Base-by-base conservation (phyloP, 192 early-diverging fungal species). In the Gryganskiella cystojenkinii region DNA sequence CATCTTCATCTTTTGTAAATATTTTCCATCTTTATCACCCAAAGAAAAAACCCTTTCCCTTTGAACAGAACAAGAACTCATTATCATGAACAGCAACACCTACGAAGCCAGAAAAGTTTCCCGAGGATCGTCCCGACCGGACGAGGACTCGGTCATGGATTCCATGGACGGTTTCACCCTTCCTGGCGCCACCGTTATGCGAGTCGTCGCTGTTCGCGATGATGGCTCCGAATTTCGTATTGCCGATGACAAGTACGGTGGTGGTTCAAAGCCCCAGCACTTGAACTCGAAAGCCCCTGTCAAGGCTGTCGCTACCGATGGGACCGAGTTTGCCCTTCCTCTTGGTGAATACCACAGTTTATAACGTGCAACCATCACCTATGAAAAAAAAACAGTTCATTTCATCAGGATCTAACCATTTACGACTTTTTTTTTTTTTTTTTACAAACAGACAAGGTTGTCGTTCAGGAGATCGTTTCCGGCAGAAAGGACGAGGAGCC, bases 381-480 rank as follows among this genome's bases (percentile, higher is more conserved):
- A 2, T 17, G 19, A 45, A 45, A 45, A 19, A 45, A 45, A 45
- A 45, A 3, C 11, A 45, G 19, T 17, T 17, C 1, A 45, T 17
- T 17, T 1, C 11, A 19, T 17, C 14, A 45, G 44, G 13, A 30
- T 8, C 35, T 27, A 11, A 22, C 19, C 13, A 27, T 42, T 24
- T 25, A 33, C 19, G 22, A 11, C 9, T 19, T 44, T 11, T 1
- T 58, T 10, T 40, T 24, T 20, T 58, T 1, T 19, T 11, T 9
- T 54, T 8, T 2, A 54, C 14, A 13, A 6, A 42, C 62, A 70
- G 64, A 66, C 43, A 54, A 43, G 28, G 53, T 37, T 24, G 64
- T 66, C 37, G 53, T 17, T 9, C 19, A 66, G 11, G 28, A 30
- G 42, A 46, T 56, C 52, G 33, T 24, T 11, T 37, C 37, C n/a